These are phyloP conservation scores for Colletotrichum cuscutae DNA, from an alignment of 2,329 filamentous ascomycete species.

Conservation along the genomic window DNA sequence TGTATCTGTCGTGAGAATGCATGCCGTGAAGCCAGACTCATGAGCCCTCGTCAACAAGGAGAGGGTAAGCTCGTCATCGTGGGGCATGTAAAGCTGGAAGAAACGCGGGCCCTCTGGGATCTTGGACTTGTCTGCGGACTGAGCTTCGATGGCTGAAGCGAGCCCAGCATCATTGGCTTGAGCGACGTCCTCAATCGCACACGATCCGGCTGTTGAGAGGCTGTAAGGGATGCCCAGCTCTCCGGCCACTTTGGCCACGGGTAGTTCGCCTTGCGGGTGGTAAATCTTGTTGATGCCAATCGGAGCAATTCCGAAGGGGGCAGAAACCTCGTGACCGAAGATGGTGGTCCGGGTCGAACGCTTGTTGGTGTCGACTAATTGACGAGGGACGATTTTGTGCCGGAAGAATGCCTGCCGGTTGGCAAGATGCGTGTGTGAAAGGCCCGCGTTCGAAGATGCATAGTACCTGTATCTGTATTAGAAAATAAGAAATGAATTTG, in stretches of 20 bases:
- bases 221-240: constrained; percentile 69
- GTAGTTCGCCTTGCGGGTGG: constrained; percentile 65
- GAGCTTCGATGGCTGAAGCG: not conserved
- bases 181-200: constrained; percentile 67
- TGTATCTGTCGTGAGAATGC: constrained; percentile 71
- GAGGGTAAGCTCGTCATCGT: constrained; percentile 68
- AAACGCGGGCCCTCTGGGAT: constrained; percentile 55
- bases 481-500: not conserved
- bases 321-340: constrained; percentile 68
- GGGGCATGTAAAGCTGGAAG: constrained; percentile 73
- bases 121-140: constrained; percentile 18
- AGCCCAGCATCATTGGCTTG: constrained; percentile 57
- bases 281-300: constrained; percentile 76
- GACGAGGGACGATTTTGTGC: constrained; percentile 70
- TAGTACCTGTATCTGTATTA: constrained; percentile 51
- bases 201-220: constrained; percentile 66
- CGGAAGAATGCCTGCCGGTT: constrained; percentile 74
- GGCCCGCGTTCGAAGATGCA: constrained; percentile 66
- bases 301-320: constrained; percentile 72
- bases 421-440: constrained; percentile 61
- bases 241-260: constrained; percentile 68
- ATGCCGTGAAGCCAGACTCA: constrained; percentile 64
- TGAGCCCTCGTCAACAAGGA: constrained; percentile 66
- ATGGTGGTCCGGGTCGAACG: constrained; percentile 67
- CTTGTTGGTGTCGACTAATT: constrained; percentile 67